Evolutionary conservation across 2,329 filamentous ascomycete genomes (phyloP).

Genomic region (Decorospora gaudefroyi): DNA sequence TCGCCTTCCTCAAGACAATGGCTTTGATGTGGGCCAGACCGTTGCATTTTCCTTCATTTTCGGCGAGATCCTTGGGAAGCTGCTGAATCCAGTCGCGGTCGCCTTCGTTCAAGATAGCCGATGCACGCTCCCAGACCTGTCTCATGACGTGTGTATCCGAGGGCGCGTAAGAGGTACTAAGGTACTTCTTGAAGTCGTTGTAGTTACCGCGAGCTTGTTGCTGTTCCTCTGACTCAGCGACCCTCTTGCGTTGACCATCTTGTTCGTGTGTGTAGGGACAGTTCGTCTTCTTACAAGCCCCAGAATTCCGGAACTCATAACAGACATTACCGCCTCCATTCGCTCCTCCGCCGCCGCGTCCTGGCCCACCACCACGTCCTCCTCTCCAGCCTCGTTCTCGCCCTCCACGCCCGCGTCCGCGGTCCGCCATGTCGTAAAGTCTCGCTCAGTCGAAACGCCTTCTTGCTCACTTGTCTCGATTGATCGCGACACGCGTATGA

Average conservation of each 20-base stretch:
- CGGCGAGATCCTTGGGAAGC: constrained; percentile 40
- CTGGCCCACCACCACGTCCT: not conserved
- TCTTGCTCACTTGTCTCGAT: not conserved
- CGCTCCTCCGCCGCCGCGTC: not conserved
- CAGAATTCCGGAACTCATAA: not conserved
- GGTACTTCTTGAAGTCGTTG: constrained; percentile 33
- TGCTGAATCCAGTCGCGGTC: constrained; percentile 42
- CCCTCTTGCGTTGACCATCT: not conserved
- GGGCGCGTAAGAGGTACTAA: constrained; percentile 25
- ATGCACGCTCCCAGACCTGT: constrained; percentile 37
- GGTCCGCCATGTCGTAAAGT: not conserved
- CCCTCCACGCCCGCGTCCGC: not conserved
- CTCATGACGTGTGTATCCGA: constrained; percentile 23
- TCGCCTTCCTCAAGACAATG: constrained; percentile 21
- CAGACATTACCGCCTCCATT: constrained; percentile 1
- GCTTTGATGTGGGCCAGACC: constrained; percentile 38
- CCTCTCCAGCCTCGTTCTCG: not conserved
- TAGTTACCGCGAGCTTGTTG: constrained; percentile 30
- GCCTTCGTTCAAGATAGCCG: constrained; percentile 33
- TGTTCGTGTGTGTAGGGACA: not conserved
- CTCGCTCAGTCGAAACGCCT: constrained; percentile 1
- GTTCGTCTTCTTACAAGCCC: not conserved
- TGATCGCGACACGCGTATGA: not conserved
- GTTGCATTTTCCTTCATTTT: constrained; percentile 27
- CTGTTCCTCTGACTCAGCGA: constrained; percentile 30